Conservation (phyloP, 148 eudicot genomes). For the Selenicereus undatus region DNA sequence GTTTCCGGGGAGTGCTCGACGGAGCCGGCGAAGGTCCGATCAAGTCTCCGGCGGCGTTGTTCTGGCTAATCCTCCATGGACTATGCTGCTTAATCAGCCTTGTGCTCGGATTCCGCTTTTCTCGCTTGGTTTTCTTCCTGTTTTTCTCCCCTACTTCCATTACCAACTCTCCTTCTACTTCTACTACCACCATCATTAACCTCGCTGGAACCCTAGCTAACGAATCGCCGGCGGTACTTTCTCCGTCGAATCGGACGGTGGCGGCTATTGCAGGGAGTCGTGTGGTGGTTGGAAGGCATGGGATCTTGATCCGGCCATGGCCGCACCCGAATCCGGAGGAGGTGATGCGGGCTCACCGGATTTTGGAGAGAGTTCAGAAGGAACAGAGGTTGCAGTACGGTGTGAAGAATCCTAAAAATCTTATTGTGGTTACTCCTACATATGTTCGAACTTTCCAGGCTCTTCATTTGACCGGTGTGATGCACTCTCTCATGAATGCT, state of each 20-base stretch:
- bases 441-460: conserved; percentile 88
- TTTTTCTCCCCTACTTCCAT: conserved; percentile 44
- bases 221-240: conserved; percentile 21
- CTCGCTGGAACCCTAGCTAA: conserved; percentile 4
- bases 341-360: conserved; percentile 79
- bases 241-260: conserved; percentile 28
- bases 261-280: conserved; percentile 28
- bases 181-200: conserved; percentile 17
- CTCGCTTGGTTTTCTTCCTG: conserved; percentile 67
- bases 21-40: conserved; percentile 27
- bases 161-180: conserved; percentile 27
- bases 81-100: conserved; percentile 76
- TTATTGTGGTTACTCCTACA: conserved; percentile 83
- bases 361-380: conserved; percentile 73
- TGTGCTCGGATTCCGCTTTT: conserved; percentile 82
- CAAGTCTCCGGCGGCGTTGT: conserved; percentile 58
- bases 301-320: conserved; percentile 90
- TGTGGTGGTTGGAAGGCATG: conserved; percentile 91
- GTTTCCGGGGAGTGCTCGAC: conserved; percentile 46
- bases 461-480: conserved; percentile 76
- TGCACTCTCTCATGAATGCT: conserved; percentile 89
- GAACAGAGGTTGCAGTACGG: conserved; percentile 91
- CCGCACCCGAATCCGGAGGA: conserved; percentile 91
- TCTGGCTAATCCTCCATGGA: conserved; percentile 65
- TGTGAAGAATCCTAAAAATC: conserved; percentile 56